Evolutionary conservation across 2,329 filamentous ascomycete species (phyloP).

Genomic region (Epichloe sibirici): DNA sequence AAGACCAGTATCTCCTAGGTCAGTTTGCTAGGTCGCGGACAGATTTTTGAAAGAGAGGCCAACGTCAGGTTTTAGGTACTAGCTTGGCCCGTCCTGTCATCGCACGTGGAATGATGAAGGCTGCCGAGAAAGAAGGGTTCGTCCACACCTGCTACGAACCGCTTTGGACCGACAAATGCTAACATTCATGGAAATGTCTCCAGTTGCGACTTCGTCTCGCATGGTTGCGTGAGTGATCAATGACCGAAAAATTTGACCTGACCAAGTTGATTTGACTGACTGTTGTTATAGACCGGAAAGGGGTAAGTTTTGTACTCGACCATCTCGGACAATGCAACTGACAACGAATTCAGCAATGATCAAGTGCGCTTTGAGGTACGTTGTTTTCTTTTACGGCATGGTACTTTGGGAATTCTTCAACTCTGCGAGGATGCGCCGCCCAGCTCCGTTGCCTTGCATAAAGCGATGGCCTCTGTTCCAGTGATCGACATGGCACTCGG

Average conservation of each 20-base stretch:
- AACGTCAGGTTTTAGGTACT: slow-evolving; percentile 27
- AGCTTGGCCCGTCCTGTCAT: slow-evolving; percentile 54
- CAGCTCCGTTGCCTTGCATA: neutral
- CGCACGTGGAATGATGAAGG: slow-evolving; percentile 35
- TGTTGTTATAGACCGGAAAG: neutral
- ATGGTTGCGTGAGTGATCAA: slow-evolving; percentile 1
- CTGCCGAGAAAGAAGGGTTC: slow-evolving; percentile 16
- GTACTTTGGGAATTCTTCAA: neutral
- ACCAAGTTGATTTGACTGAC: neutral
- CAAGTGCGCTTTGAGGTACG: slow-evolving; percentile 3
- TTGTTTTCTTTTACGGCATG: neutral
- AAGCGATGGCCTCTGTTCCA: neutral
- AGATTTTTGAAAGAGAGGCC: neutral
- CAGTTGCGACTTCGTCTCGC: neutral
- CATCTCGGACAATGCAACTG: neutral
- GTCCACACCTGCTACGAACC: neutral
- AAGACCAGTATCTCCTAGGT: slow-evolving; percentile 34
- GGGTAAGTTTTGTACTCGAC: neutral
- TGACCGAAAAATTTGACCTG: neutral
- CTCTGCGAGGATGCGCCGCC: neutral
- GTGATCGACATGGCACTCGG: neutral
- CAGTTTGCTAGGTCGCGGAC: neutral
- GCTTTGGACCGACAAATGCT: neutral
- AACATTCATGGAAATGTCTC: neutral
- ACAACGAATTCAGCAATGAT: neutral